phyloP scores from a whole-genome alignment of 2,329 filamentous ascomycete species.

The Penicillium sp. region DNA sequence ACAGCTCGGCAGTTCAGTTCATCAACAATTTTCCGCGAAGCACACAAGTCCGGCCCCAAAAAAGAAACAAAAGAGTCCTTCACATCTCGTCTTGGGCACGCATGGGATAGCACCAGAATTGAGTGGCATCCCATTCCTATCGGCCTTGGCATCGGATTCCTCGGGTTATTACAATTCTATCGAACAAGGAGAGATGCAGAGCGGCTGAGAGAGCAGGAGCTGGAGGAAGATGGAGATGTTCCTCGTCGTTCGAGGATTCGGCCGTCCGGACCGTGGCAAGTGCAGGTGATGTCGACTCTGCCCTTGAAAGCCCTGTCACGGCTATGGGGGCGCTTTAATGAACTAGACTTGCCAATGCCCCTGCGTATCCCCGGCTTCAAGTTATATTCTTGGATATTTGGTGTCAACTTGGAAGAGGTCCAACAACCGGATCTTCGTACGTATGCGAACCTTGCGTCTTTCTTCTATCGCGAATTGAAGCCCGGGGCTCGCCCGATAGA shows the following conservation, averaged over 20 bases:
- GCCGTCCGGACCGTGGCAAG: slow-evolving; percentile 86
- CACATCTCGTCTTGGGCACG: slow-evolving; percentile 53
- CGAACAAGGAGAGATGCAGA: slow-evolving; percentile 56
- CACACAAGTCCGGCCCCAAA: slow-evolving; percentile 33
- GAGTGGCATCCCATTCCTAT: slow-evolving; percentile 91
- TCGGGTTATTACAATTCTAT: slow-evolving; percentile 80
- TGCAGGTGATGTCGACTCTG: slow-evolving; percentile 89
- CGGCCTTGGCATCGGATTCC: slow-evolving; percentile 76
- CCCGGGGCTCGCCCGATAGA: slow-evolving; percentile 83
- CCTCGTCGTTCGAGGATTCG: slow-evolving; percentile 62
- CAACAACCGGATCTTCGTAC: slow-evolving; percentile 81
- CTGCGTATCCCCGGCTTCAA: slow-evolving; percentile 86
- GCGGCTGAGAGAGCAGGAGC: slow-evolving; percentile 46
- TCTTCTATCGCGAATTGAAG: slow-evolving; percentile 95
- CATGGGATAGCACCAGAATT: slow-evolving; percentile 62
- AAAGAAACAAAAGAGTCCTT: slow-evolving; percentile 51
- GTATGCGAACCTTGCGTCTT: slow-evolving; percentile 89
- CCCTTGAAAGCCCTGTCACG: slow-evolving; percentile 87
- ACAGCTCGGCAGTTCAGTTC: slow-evolving; percentile 27
- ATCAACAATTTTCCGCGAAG: slow-evolving; percentile 39
- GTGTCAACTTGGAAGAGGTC: slow-evolving; percentile 85
- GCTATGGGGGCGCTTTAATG: slow-evolving; percentile 88
- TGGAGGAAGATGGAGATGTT: slow-evolving; percentile 32
- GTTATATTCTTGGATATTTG: slow-evolving; percentile 84
- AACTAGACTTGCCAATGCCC: slow-evolving; percentile 81